Evolutionary conservation across 108 stramenopile genomes (phyloP).

Genomic region (Discostella stelligeroides): DNA sequence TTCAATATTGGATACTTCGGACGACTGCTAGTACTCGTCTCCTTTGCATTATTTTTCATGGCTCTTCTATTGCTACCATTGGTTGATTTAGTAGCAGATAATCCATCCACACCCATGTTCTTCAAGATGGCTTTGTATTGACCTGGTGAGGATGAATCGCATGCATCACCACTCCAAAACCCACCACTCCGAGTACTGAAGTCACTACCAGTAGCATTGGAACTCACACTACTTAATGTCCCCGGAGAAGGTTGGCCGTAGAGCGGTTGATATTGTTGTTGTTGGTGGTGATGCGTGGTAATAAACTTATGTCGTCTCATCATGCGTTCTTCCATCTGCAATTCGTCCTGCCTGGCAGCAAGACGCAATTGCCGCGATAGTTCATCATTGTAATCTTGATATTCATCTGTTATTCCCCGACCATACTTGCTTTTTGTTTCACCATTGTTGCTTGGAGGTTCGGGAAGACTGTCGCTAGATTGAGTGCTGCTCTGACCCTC

Average conservation of each 20-base stretch:
- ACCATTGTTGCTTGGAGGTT: too few relatives aligned
- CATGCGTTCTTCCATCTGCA: conserved; percentile 2
- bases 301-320: neutral
- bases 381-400: conserved; percentile 25
- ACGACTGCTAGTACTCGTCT: neutral
- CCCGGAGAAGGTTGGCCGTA: too few relatives aligned
- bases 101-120: neutral
- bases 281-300: neutral
- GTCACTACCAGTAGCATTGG: neutral
- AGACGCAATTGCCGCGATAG: conserved; percentile 21
- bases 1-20: neutral
- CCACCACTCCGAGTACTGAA: neutral
- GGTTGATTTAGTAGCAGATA: neutral
- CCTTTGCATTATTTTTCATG: neutral
- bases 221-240: neutral
- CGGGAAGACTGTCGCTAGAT: too few relatives aligned
- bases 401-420: conserved; percentile 11
- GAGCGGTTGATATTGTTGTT: too few relatives aligned
- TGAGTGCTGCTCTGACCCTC: too few relatives aligned
- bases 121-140: neutral
- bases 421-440: conserved; percentile 1
- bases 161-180: too few relatives aligned
- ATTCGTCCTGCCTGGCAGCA: conserved; percentile 12
- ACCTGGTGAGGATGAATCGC: neutral
- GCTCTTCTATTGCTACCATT: neutral